Base-by-base conservation (phyloP, 192 early-diverging fungal species). In the Endogone sp. region DNA sequence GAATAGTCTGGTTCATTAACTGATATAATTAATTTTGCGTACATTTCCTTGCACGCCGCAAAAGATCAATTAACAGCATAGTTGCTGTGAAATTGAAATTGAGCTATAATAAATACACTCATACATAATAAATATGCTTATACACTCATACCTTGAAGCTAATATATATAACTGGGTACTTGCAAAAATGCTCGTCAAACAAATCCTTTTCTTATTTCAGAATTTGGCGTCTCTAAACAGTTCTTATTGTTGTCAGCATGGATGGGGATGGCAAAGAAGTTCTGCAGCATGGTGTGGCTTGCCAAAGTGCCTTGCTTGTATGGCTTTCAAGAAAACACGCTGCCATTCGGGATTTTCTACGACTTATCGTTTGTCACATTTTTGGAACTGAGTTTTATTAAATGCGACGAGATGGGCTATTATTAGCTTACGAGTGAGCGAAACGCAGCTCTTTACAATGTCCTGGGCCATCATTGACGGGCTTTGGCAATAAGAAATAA, bases 271-370 rank as follows among this genome's bases (percentile, higher is more conserved):
- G 24, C 30, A 31, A 69, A 69, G 56, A 63, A 63, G 60, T 63
- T 37, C 56, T 28, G 56, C 21, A 62, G 66, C 66, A 69, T 69
- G 25, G 32, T 69, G 29, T 59, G 60, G 26, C 62, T 69, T 69
- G 6, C 58, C 58, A 32, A 66, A 69, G 0, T 30, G 16, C 28
- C 60, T 61, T 27, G 31, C 56, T 25, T 24, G 66, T 25, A 69
- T n/a, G n/a, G 60, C 67, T 55, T 4, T 69, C 67, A 60, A 69
- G 23, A 11, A 69, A 62, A 3, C n/a, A n/a, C n/a, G n/a, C n/a
- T n/a, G n/a, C n/a, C n/a, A n/a, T n/a, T n/a, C n/a, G n/a, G n/a
- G n/a, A n/a, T n/a, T n/a, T n/a, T n/a, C n/a, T n/a, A n/a, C n/a
- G n/a, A n/a, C n/a, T n/a, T n/a, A n/a, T n/a, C n/a, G n/a, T n/a